Evolutionary conservation across 345 rosid species (phyloP).

Genomic region (Dimocarpus longan): DNA sequence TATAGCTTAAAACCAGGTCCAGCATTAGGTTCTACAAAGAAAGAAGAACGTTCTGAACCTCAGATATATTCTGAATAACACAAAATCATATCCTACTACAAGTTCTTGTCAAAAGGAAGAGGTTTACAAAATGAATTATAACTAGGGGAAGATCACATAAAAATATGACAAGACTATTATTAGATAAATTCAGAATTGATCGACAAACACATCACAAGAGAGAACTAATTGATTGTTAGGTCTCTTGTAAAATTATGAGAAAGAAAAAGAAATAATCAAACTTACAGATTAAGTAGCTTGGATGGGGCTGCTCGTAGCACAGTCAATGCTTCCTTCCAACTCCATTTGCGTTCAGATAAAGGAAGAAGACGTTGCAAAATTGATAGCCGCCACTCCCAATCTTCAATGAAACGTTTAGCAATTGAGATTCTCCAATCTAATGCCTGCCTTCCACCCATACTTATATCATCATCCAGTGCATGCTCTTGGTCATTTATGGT

Average conservation of each 20-base stretch:
- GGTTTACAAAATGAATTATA: background rate
- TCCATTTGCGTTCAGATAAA: slow-evolving; percentile 82
- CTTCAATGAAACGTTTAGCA: slow-evolving; percentile 79
- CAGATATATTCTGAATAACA: background rate
- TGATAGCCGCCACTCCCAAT: slow-evolving; percentile 96
- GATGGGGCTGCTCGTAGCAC: slow-evolving; percentile 92
- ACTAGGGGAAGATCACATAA: background rate
- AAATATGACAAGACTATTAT: background rate
- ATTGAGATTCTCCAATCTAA: slow-evolving; percentile 88
- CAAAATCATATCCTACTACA: background rate
- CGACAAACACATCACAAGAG: background rate
- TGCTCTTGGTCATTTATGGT: slow-evolving; percentile 54
- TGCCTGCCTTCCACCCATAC: slow-evolving; percentile 65
- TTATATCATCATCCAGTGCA: slow-evolving; percentile 52
- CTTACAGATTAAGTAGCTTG: slow-evolving; percentile 92
- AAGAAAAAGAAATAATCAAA: slow-evolving; percentile 19
- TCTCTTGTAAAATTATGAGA: slow-evolving; percentile 2
- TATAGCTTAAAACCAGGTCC: background rate
- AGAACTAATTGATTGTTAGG: slow-evolving; percentile 14
- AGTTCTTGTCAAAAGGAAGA: background rate
- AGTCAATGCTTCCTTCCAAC: slow-evolving; percentile 90
- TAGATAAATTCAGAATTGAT: slow-evolving; percentile 1
- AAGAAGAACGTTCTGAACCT: background rate
- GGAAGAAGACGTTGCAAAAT: slow-evolving; percentile 92
- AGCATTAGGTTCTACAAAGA: background rate